These are phyloP conservation scores for Sporothrix inflata DNA, from an alignment of 2,329 filamentous ascomycete genomes.

Conservation along the genomic window DNA sequence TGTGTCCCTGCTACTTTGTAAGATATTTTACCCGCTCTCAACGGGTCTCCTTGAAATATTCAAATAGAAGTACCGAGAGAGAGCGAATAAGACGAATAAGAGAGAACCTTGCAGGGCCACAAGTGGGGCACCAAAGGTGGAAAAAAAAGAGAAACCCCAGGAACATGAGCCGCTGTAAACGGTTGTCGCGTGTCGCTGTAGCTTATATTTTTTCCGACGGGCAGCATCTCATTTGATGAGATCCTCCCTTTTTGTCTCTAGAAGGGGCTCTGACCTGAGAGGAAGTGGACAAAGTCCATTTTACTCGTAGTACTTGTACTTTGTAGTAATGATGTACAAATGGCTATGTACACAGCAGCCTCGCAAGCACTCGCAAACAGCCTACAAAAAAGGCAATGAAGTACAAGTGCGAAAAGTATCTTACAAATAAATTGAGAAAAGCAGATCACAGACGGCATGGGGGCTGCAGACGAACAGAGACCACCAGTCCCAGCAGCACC, in stretches of 20 bases:
- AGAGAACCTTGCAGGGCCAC: neutral
- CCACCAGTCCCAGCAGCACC: neutral
- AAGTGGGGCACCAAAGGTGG: neutral
- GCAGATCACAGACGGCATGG: neutral
- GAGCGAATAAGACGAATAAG: neutral
- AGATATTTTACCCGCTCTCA: neutral
- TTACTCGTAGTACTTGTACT: too few species aligned
- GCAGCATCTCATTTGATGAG: neutral
- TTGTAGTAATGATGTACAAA: neutral
- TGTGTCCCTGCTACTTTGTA: neutral
- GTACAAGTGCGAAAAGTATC: neutral
- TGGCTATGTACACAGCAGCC: neutral
- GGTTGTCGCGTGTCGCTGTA: neutral
- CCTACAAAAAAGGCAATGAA: neutral
- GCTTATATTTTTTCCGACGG: neutral
- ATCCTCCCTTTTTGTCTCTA: neutral
- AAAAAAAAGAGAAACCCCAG: neutral
- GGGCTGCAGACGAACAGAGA: neutral
- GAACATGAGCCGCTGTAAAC: slow-evolving; percentile 1
- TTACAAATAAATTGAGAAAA: neutral
- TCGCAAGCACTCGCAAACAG: neutral
- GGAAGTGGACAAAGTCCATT: neutral
- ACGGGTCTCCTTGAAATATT: neutral
- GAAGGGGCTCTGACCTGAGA: neutral
- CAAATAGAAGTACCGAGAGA: neutral